Evolutionary conservation across 2,329 filamentous ascomycete genomes (phyloP), one percentile per base, ranked within the genome.

Genomic region (Diaporthe sp.): DNA sequence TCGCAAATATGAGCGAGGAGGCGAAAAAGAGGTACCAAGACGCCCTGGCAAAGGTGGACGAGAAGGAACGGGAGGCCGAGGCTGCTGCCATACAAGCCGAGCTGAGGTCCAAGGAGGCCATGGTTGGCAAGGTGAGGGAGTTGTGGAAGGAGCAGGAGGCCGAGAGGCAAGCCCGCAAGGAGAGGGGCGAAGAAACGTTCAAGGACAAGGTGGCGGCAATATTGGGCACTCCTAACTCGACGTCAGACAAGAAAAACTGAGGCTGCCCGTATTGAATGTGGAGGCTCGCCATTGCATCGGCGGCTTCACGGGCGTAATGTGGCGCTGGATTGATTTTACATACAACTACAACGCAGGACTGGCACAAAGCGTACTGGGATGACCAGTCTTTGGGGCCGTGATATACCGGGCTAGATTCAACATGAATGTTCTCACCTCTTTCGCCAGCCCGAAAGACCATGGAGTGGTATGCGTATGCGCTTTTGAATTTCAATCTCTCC

Each of bases 61-160:
- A 89, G 68, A 86, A 86, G 74, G 91, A 94, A 82, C 86, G 91
- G 39, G 86, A 87, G 58, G 83, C 92, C 25, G 93, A 95, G 82
- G 89, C 93, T 82, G 89, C 89, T 76, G 90, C 93, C 28, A 86
- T 94, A 77, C 87, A 88, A 75, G 92, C 90, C 9, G 92, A 95
- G 84, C 84, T 90, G 74, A 86, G 90, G 80, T 88, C 90, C 78
- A 91, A 92, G 81, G 83, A 88, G 65, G 88, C 93, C 79, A 87
- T 94, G 80, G 89, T 91, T 71, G 83, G 85, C 77, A 83, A 88
- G 76, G 84, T 94, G 76, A 85, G 89, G 79, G 85, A 86, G 65
- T 82, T 92, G 76, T 88, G 90, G 84, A 85, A 89, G 74, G 85
- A 91, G 80, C 88, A 92, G 83, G 86, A 88, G 63, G 84, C 87